These are phyloP conservation scores for Wallacemonas sp. DNA, from an alignment of 208 protist species.

Conservation along the genomic window DNA sequence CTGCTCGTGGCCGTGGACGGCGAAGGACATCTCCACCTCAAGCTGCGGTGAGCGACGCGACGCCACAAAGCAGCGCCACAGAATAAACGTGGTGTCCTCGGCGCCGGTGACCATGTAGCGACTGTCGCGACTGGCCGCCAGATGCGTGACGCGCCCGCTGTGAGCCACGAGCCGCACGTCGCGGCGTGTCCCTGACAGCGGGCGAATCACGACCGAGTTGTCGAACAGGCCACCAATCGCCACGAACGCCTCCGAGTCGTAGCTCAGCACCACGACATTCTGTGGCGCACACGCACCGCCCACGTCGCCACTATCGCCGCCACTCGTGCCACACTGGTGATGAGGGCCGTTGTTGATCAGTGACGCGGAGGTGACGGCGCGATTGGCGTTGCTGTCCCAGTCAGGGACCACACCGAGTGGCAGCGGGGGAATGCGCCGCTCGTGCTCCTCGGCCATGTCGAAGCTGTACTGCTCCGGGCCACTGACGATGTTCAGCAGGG, in stretches of 20 bases:
- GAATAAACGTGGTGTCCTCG: constrained; percentile 91
- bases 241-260: constrained; percentile 70
- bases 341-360: neutral
- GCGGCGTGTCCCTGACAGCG: constrained; percentile 34
- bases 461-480: constrained; percentile 41
- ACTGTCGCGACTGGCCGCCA: constrained; percentile 70
- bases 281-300: constrained; percentile 58
- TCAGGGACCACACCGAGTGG: constrained; percentile 63
- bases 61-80: constrained; percentile 74
- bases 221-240: constrained; percentile 84
- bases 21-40: constrained; percentile 66
- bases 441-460: constrained; percentile 64
- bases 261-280: constrained; percentile 64
- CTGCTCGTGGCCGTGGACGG: constrained; percentile 85
- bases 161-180: constrained; percentile 78
- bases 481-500: constrained; percentile 3
- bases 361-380: neutral
- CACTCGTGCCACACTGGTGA: constrained; percentile 15
- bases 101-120: constrained; percentile 82
- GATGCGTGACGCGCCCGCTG: constrained; percentile 64
- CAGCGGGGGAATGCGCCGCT: constrained; percentile 52
- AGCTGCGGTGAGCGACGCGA: constrained; percentile 33
- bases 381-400: neutral
- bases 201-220: constrained; percentile 72
- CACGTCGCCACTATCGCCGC: neutral